Percentiles rank a stretch among this genome's conserved stretches.
These are phyloP conservation scores for Verticillium isaacii DNA, from an alignment of 2,329 filamentous ascomycete species.

Conservation along the genomic window DNA sequence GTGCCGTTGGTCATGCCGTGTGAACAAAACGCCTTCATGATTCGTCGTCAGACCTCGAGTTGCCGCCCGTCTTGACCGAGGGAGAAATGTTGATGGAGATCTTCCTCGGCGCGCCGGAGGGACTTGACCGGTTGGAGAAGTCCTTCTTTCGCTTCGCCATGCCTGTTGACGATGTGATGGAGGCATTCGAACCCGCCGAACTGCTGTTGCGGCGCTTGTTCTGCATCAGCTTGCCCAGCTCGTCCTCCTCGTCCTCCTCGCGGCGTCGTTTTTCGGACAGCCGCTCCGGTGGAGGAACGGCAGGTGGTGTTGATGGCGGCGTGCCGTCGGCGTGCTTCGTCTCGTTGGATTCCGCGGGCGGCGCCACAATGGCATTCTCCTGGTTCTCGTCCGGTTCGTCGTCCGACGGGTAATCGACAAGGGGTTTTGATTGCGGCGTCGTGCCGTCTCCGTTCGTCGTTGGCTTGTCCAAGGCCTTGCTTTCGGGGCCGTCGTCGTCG, in stretches of 20 bases:
- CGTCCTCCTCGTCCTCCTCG: conserved; percentile 91
- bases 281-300: conserved; percentile 64
- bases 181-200: conserved; percentile 38
- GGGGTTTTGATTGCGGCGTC: conserved; percentile 58
- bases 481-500: conserved; percentile 36
- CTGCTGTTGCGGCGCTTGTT: conserved; percentile 58
- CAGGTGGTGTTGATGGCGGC: conserved; percentile 16
- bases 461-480: conserved; percentile 25
- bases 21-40: conserved; percentile 19
- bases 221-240: conserved; percentile 75
- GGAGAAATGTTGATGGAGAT: conserved; percentile 55
- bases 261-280: conserved; percentile 84
- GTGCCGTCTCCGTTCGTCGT: conserved; percentile 50
- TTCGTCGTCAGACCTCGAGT: conserved; percentile 33
- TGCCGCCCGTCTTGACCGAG: conserved; percentile 34
- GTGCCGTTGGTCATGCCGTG: background rate
- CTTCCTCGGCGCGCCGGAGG: conserved; percentile 38
- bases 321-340: conserved; percentile 14
- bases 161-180: conserved; percentile 26
- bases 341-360: conserved; percentile 12
- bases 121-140: conserved; percentile 35
- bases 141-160: conserved; percentile 41
- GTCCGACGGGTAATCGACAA: conserved; percentile 92
- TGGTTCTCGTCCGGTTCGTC: conserved; percentile 63
- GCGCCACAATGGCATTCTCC: conserved; percentile 44